Conservation (phyloP, 129 eudicot species). For the Centrapalus pauciflorus region DNA sequence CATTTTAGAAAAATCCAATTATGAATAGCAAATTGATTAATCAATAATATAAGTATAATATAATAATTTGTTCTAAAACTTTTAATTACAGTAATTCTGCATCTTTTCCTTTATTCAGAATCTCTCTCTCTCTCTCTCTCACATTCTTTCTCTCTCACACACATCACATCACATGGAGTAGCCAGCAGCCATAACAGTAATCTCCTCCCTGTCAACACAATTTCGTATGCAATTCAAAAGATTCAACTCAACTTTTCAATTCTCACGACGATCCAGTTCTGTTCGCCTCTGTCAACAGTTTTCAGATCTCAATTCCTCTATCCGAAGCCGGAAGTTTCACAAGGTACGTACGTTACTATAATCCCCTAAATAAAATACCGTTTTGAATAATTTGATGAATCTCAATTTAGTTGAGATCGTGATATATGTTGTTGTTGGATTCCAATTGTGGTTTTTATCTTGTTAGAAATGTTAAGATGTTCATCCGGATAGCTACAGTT, state of each 20-base stretch:
- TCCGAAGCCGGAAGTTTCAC: neutral
- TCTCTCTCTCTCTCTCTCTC: neutral
- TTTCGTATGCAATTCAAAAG: neutral
- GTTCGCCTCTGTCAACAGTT: neutral
- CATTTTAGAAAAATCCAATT: too few relatives aligned
- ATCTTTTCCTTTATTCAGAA: constrained; percentile 12
- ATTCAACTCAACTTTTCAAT: constrained; percentile 9
- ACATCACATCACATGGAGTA: constrained; percentile 8
- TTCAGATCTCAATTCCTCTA: constrained; percentile 8
- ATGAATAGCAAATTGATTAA: too few relatives aligned
- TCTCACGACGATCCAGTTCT: constrained; percentile 11
- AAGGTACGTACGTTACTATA: constrained; percentile 9
- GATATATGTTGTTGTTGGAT: neutral
- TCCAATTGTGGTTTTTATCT: neutral
- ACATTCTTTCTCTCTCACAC: neutral
- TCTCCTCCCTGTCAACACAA: neutral
- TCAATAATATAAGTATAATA: too few relatives aligned
- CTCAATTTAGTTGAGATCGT: neutral
- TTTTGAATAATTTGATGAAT: neutral
- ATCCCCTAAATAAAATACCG: neutral
- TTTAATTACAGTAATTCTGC: constrained; percentile 1
- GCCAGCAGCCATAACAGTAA: neutral
- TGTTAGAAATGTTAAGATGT: neutral
- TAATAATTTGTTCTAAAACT: too few relatives aligned
- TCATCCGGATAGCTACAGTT: neutral